phyloP scores from a whole-genome alignment of 31 red algal genomes.

The Asparagopsis taxiformis region DNA sequence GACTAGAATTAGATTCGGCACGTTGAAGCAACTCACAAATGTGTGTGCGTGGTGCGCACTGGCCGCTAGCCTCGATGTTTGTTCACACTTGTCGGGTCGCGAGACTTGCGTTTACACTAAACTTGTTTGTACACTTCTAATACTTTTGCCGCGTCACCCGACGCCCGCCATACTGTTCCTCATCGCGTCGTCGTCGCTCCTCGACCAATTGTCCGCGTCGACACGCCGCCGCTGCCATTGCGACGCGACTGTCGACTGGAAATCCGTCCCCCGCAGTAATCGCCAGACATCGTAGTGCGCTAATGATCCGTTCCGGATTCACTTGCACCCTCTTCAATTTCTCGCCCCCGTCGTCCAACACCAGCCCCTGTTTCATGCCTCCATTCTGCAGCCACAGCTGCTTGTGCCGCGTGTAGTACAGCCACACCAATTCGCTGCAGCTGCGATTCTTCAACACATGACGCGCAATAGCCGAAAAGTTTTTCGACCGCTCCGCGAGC shows the following conservation, averaged over 20 bases:
- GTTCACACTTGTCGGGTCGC: too few relatives aligned
- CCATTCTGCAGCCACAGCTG: slow-evolving; percentile 57
- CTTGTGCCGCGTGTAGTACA: slow-evolving; percentile 71
- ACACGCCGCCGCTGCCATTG: background rate
- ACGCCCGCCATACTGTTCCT: too few relatives aligned
- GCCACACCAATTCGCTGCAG: slow-evolving; percentile 43
- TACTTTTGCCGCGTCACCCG: too few relatives aligned
- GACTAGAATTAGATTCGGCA: too few relatives aligned
- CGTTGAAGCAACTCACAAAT: too few relatives aligned
- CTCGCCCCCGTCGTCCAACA: slow-evolving; percentile 38
- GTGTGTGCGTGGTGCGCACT: too few relatives aligned
- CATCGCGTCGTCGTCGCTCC: slow-evolving; percentile 11
- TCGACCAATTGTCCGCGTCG: slow-evolving; percentile 5
- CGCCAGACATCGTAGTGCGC: slow-evolving; percentile 25
- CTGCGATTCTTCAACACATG: slow-evolving; percentile 26
- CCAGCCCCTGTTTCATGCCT: slow-evolving; percentile 8
- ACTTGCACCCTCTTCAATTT: slow-evolving; percentile 15
- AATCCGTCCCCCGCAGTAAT: slow-evolving; percentile 57
- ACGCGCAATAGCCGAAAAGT: slow-evolving; percentile 52
- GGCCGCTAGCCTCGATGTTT: too few relatives aligned
- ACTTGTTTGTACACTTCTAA: too few relatives aligned
- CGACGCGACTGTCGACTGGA: slow-evolving; percentile 34
- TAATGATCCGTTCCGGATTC: background rate
- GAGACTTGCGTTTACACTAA: too few relatives aligned
- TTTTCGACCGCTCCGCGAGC: slow-evolving; percentile 45